Conservation (phyloP, 179 eudicot species). For the Drosera spatulata region DNA sequence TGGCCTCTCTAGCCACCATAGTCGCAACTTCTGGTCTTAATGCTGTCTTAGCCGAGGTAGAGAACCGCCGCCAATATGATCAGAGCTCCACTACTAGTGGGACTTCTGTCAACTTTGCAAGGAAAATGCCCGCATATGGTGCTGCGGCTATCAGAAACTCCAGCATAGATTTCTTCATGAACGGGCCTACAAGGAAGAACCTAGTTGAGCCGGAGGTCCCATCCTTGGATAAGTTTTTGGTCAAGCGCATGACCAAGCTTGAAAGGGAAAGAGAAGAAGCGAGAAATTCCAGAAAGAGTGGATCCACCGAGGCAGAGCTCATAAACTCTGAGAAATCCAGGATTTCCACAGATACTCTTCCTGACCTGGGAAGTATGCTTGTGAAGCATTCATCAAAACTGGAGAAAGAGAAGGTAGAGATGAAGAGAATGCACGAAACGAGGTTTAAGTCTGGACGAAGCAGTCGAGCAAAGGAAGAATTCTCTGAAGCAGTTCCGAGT, state of each 20-base stretch:
- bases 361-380: constrained; percentile 38
- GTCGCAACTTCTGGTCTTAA: constrained; percentile 91
- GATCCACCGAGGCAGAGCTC: constrained; percentile 13
- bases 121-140: constrained; percentile 22
- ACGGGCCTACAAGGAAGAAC: constrained; percentile 21
- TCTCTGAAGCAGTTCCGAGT: constrained; percentile 38
- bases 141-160: constrained; percentile 7
- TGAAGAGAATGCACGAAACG: constrained; percentile 24
- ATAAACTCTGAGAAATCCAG: constrained; percentile 8
- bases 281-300: constrained; percentile 40
- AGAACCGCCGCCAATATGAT: constrained; percentile 15
- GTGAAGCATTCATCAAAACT: constrained; percentile 51
- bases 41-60: constrained; percentile 67
- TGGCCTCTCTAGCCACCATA: constrained; percentile 85
- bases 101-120: constrained; percentile 7
- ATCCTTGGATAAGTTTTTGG: constrained; percentile 74
- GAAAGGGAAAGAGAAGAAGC: constrained; percentile 84
- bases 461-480: constrained; percentile 22
- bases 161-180: constrained; percentile 14
- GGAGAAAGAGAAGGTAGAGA: constrained; percentile 46
- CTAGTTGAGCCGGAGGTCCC: constrained; percentile 49
- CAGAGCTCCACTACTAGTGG: constrained; percentile 7
- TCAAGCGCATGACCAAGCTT: constrained; percentile 65
- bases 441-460: constrained; percentile 9
- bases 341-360: constrained; percentile 12